Evolutionary conservation across 306 rosid species (phyloP), one percentile per base, ranked within the genome.

Genomic region (Cicer pinnatifidum): DNA sequence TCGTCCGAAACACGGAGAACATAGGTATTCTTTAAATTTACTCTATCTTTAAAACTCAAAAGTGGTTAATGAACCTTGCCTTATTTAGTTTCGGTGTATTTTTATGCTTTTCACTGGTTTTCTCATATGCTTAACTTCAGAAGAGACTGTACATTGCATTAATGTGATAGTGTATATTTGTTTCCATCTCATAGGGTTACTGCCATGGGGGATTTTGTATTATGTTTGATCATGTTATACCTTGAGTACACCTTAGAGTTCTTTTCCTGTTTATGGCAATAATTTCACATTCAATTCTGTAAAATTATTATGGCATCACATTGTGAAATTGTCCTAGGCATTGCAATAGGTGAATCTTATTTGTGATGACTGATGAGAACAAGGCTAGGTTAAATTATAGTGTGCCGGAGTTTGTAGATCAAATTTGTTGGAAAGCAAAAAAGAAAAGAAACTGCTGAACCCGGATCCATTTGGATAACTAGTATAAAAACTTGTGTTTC

Each of bases 1-100:
- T 1, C 81, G 70, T 61, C 90, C 98, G 5, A 93, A 93, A 67
- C 86, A 43, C 3, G 98, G 96, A 74, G 96, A 93, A 8, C 98
- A 93, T 59, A 88, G 96, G 98, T 93, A 78, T 68, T 56, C 3
- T 78, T 60, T 66, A 67, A 1, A 56, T 74, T 39, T 63, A 44
- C n/a, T 16, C 44, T 68, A n/a, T 79, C 60, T 40, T 10, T 15
- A 19, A 28, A 28, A 11, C 11, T 11, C 6, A 35, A 48, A 75
- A 74, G 19, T 67, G 60, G 43, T 19, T 51, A 8, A 51, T 72
- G 40, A 59, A 23, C 15, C 67, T 33, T 9, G 28, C 46, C n/a
- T 9, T 37, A 23, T 47, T 73, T 20, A 72, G 17, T 37, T 77
- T 67, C 61, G 46, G 51, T 13, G 0, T 16, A 57, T 40, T 12